These are phyloP conservation scores for Globisporangium sylvaticum DNA, from an alignment of 352 stramenopile species.

Conservation along the genomic window DNA sequence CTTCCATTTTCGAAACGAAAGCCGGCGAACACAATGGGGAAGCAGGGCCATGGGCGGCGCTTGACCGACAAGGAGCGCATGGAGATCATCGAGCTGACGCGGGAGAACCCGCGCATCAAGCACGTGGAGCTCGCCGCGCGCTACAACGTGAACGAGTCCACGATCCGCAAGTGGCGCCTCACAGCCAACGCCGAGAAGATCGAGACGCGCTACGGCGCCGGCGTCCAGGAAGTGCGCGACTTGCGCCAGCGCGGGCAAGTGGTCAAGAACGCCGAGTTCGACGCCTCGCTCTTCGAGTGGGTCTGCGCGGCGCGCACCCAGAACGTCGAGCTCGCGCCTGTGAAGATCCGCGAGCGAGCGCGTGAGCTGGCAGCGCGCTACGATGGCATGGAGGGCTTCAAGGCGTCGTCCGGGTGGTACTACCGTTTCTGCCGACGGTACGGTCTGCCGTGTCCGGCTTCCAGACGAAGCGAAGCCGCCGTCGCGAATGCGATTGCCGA, in stretches of 20 bases:
- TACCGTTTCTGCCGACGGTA: conserved; percentile 50
- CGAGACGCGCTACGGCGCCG: conserved; percentile 34
- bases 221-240: conserved; percentile 30
- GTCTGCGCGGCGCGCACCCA: conserved; percentile 19
- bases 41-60: conserved; percentile 37
- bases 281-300: conserved; percentile 39
- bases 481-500: not conserved
- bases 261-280: conserved; percentile 37
- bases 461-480: not conserved
- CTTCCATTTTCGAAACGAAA: conserved; percentile 2
- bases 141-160: conserved; percentile 54
- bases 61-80: conserved; percentile 62
- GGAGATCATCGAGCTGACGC: conserved; percentile 55
- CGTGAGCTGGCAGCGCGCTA: conserved; percentile 25
- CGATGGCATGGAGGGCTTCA: conserved; percentile 43
- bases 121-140: conserved; percentile 45
- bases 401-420: conserved; percentile 53
- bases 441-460: conserved; percentile 21
- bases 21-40: conserved; percentile 21
- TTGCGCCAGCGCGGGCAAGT: conserved; percentile 31
- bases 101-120: conserved; percentile 37
- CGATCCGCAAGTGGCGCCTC: conserved; percentile 54
- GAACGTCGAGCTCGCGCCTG: conserved; percentile 20
- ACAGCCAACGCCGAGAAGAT: conserved; percentile 34
- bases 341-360: conserved; percentile 33